These are phyloP conservation scores for Collybiopsis confluens DNA, from an alignment of 768 basidiomycete genomes.

Conservation along the genomic window DNA sequence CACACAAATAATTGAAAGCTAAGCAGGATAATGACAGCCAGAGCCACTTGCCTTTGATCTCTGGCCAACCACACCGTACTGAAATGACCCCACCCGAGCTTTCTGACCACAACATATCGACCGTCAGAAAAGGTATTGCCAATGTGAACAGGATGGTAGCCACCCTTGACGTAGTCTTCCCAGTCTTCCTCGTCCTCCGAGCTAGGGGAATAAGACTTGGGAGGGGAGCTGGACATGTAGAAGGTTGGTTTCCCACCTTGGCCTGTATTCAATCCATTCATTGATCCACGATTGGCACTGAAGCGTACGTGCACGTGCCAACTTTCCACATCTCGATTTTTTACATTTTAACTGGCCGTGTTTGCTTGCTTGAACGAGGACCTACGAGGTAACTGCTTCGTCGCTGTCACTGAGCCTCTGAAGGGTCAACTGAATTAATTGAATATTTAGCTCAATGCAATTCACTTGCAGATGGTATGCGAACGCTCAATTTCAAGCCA, in stretches of 20 bases:
- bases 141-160: conserved; percentile 92
- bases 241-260: not conserved
- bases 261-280: too few species aligned
- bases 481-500: not conserved
- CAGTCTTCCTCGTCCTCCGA: not conserved
- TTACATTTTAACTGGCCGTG: too few species aligned
- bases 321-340: too few species aligned
- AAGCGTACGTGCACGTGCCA: too few species aligned
- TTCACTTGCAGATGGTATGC: not conserved
- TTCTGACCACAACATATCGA: conserved; percentile 86
- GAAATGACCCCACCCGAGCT: conserved; percentile 95
- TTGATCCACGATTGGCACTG: too few species aligned
- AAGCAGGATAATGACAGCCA: conserved; percentile 15
- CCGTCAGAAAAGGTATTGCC: conserved; percentile 87
- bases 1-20: not conserved
- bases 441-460: too few species aligned
- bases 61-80: conserved; percentile 90
- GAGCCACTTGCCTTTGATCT: conserved; percentile 59
- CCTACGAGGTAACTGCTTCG: too few species aligned
- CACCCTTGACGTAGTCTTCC: conserved; percentile 51
- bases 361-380: too few species aligned
- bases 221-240: not conserved
- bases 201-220: not conserved
- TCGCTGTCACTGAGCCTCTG: too few species aligned
- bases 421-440: too few species aligned